Base-by-base conservation (phyloP, 768 basidiomycete genomes). In the Kwoniella pini region DNA sequence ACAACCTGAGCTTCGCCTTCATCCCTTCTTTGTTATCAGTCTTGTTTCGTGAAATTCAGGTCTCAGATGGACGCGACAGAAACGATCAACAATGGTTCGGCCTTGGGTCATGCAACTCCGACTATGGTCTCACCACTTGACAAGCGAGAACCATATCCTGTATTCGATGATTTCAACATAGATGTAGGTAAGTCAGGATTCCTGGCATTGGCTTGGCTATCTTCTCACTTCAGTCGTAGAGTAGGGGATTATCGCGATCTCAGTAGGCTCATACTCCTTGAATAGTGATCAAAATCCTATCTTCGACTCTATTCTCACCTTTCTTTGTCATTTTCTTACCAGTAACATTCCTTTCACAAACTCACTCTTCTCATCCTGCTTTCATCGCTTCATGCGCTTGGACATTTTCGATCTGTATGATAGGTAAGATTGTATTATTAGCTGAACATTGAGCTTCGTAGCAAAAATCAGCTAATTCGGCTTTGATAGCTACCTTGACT, bases 241-340 rank as follows among this genome's bases (percentile, higher is more conserved):
- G n/a, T n/a, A n/a, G n/a, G n/a, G n/a, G n/a, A n/a, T n/a, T n/a
- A n/a, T n/a, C 33, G 15, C 7, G 15, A 36, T 36, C 33, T 39
- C 19, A 13, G 9, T 30, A n/a, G 27, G 13, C 30, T 22, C n/a
- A 6, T 15, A 13, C 24, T 13, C 17, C 39, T 42, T 27, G 33
- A n/a, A n/a, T 22, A 59, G 57, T 51, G 3, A 80, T 90, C 66
- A 90, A 89, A 79, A 89, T 92, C 54, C 80, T 93, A 56, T 79
- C 82, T 45, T 84, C 88, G 72, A 94, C 92, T 0, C 81, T 82
- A 26, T 89, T 94, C 81, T 90, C 91, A 65, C 91, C 92, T 17
- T 88, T 91, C 81, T 94, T 95, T 80, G 81, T 88, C 10, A 83
- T 83, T 77, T 86, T 92, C 62, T 81, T 94, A 60, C 90, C 91